Evolutionary conservation across 208 protist species (phyloP).

Genomic region (Leishmania arabica): DNA sequence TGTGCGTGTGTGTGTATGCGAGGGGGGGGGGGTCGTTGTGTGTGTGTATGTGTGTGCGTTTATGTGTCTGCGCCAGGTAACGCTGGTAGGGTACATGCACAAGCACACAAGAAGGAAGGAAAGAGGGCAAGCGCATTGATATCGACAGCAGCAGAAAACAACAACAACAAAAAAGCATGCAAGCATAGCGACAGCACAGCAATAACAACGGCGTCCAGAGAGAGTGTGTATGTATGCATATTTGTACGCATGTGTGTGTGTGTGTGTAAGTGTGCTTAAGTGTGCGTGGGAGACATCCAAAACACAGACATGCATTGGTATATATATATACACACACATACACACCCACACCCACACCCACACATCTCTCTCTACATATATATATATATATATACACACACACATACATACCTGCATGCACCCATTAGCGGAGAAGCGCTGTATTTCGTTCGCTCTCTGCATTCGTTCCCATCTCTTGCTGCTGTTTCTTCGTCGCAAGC

Average conservation of each 20-base stretch:
- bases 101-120: background rate
- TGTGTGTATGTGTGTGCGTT: background rate
- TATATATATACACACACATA: background rate
- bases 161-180: background rate
- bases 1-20: background rate
- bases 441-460: background rate
- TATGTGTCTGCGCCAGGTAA: background rate
- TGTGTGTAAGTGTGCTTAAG: no score
- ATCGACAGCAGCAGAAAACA: background rate
- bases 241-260: background rate
- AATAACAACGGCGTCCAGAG: background rate
- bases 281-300: no score
- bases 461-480: no score
- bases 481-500: background rate
- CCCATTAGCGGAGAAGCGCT: background rate
- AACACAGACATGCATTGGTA: no score
- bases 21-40: background rate
- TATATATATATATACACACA: no score
- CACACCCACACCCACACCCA: background rate
- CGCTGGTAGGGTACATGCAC: background rate
- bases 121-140: background rate
- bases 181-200: background rate
- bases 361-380: background rate
- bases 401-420: background rate
- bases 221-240: background rate